These are phyloP conservation scores for Conoideocrella luteorostrata DNA, from an alignment of 2,329 filamentous ascomycete genomes.

Conservation along the genomic window DNA sequence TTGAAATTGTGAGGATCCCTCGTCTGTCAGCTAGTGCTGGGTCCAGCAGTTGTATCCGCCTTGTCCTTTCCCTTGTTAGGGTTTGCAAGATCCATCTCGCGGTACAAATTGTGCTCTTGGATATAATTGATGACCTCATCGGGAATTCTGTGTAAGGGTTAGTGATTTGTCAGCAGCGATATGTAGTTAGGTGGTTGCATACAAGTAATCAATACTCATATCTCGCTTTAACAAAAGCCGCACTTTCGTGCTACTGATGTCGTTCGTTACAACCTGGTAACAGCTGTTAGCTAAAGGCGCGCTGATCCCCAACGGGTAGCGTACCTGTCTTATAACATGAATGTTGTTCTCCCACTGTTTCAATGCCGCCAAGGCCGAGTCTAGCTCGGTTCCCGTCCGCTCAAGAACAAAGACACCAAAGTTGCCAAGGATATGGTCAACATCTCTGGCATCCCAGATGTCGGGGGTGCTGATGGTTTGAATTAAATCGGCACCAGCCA, in stretches of 20 bases:
- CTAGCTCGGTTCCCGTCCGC: constrained; percentile 79
- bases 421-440: constrained; percentile 79
- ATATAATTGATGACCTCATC: constrained; percentile 71
- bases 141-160: constrained; percentile 38
- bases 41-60: constrained; percentile 13
- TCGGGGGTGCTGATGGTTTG: constrained; percentile 67
- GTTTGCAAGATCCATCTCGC: constrained; percentile 34
- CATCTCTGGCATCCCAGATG: constrained; percentile 78
- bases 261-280: constrained; percentile 60
- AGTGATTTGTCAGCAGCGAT: background rate
- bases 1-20: background rate
- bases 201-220: constrained; percentile 70
- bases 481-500: constrained; percentile 73
- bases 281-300: background rate
- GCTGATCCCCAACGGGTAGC: background rate
- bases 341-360: constrained; percentile 81
- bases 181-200: constrained; percentile 9
- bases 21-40: constrained; percentile 21
- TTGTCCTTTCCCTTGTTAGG: constrained; percentile 20
- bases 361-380: constrained; percentile 76
- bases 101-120: constrained; percentile 58
- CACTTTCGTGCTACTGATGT: constrained; percentile 78
- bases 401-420: constrained; percentile 86
- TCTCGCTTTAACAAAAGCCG: constrained; percentile 71
- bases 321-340: constrained; percentile 63